Evolutionary conservation across 371 early-diverging fungal species (phyloP).

Genomic region (Polyrhizophydium stewartii): DNA sequence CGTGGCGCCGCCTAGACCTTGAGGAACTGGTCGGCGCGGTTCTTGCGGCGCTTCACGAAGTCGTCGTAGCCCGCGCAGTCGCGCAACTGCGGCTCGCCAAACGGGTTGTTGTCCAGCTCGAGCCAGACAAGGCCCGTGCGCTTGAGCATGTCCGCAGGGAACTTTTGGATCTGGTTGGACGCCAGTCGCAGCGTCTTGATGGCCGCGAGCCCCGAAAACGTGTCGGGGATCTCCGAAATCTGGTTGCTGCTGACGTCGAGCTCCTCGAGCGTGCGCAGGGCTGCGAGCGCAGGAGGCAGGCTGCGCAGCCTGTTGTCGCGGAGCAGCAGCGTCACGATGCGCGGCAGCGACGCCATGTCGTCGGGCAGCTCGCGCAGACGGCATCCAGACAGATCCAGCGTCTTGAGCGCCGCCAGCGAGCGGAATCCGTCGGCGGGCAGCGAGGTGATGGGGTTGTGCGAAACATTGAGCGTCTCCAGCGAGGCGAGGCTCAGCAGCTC

Average conservation of each 20-base stretch:
- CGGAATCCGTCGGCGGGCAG: not conserved
- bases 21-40: not conserved
- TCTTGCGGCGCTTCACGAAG: not conserved
- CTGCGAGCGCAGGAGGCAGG: not conserved
- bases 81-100: not conserved
- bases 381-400: not conserved
- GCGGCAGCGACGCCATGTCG: not conserved
- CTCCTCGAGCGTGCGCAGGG: not conserved
- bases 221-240: not conserved
- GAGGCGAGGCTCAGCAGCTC: not conserved
- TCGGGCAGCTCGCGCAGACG: not conserved
- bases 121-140: not conserved
- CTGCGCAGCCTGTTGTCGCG: not conserved
- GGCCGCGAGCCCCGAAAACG: not conserved
- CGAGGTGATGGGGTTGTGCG: constrained; percentile 6
- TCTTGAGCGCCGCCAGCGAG: not conserved
- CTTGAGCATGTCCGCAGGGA: not conserved
- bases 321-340: not conserved
- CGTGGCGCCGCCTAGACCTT: not conserved
- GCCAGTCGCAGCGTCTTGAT: not conserved
- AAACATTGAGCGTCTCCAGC: constrained; percentile 10
- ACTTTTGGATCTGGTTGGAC: not conserved
- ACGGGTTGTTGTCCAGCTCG: not conserved
- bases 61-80: not conserved
- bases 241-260: not conserved